These are phyloP conservation scores for Russula brevipes DNA, from an alignment of 768 basidiomycete genomes.

Conservation along the genomic window DNA sequence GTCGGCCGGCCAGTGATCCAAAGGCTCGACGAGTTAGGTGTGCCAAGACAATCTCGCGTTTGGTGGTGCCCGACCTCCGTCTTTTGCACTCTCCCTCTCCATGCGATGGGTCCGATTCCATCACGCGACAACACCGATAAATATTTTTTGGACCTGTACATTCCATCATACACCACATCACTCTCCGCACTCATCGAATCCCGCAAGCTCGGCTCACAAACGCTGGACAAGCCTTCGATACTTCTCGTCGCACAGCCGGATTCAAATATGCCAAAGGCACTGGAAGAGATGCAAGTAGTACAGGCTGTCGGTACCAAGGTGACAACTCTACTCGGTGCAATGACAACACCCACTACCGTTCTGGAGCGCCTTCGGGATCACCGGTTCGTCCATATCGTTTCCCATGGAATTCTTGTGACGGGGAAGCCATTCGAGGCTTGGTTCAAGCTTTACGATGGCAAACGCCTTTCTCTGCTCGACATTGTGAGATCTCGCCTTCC, in stretches of 20 bases:
- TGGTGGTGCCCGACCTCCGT: slow-evolving; percentile 1
- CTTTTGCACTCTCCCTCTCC: slow-evolving; percentile 3
- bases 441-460: slow-evolving; percentile 1
- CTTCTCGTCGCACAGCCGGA: slow-evolving; percentile 3
- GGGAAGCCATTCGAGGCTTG: slow-evolving; percentile 3
- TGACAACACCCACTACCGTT: background rate
- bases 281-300: background rate
- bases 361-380: background rate
- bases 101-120: slow-evolving; percentile 9
- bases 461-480: background rate
- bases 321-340: background rate
- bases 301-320: background rate
- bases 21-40: background rate
- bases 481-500: slow-evolving; percentile 1
- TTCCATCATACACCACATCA: background rate
- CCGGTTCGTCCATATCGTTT: background rate
- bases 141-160: slow-evolving; percentile 2
- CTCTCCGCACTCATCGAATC: background rate
- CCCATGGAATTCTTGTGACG: background rate
- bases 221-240: background rate
- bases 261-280: background rate
- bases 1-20: background rate
- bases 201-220: background rate
- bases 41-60: background rate
- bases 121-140: background rate